Conservation (phyloP, 2,329 filamentous ascomycete genomes). For the Aspergillus vadensis region DNA sequence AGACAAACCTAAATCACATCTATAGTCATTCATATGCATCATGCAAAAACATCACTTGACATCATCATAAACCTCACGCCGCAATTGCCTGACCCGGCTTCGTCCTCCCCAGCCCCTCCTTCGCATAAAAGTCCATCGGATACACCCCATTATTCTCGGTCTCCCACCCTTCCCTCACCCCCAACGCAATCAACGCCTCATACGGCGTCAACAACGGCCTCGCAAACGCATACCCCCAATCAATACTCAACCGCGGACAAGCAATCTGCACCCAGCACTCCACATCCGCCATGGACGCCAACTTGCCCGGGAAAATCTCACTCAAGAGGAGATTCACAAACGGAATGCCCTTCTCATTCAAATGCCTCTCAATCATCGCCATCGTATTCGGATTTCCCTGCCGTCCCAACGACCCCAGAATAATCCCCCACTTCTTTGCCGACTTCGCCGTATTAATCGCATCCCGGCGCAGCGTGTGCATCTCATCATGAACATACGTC, state of each 20-base stretch:
- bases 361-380: constrained; percentile 76
- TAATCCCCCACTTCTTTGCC: constrained; percentile 90
- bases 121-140: constrained; percentile 98
- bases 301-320: constrained; percentile 94
- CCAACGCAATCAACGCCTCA: constrained; percentile 88
- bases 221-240: constrained; percentile 97
- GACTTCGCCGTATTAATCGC: constrained; percentile 75
- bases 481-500: constrained; percentile 86
- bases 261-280: constrained; percentile 99
- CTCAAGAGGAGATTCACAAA: constrained; percentile 84
- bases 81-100: constrained; percentile 21
- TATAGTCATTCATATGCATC: constrained; percentile 12
- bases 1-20: not conserved
- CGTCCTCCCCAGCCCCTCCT: constrained; percentile 83
- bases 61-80: not conserved
- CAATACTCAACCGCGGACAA: constrained; percentile 93
- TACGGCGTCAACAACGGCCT: constrained; percentile 88
- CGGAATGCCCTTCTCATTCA: constrained; percentile 71
- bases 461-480: constrained; percentile 75
- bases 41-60: constrained; percentile 1
- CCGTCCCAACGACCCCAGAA: constrained; percentile 85
- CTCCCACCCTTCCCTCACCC: constrained; percentile 74
- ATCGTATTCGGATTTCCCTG: constrained; percentile 96
- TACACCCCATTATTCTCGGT: constrained; percentile 67
- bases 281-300: constrained; percentile 89